Evolutionary conservation across 2,329 filamentous ascomycete species (phyloP).

Genomic region (Fusarium sp.): DNA sequence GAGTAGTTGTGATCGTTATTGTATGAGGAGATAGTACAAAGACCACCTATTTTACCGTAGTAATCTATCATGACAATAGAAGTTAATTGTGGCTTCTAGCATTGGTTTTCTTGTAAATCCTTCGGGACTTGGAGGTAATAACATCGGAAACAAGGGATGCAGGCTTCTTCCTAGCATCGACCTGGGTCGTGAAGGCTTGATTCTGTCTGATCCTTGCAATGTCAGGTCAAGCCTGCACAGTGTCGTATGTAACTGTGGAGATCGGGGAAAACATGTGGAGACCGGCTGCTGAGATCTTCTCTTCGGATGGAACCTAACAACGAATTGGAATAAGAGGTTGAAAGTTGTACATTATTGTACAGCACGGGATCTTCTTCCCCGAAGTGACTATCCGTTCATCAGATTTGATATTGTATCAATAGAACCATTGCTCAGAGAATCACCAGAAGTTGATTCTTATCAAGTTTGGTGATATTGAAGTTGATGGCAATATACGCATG

Average conservation of each 20-base stretch:
- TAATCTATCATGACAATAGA: not conserved
- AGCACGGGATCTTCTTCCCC: not conserved
- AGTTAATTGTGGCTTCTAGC: not conserved
- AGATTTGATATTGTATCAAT: not conserved
- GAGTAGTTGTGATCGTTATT: not conserved
- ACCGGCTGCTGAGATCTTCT: constrained; percentile 10
- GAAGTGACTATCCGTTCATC: not conserved
- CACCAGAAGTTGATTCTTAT: not conserved
- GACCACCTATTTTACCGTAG: not conserved
- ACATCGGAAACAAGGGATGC: constrained; percentile 39
- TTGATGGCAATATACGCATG: not conserved
- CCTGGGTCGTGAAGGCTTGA: constrained; percentile 38
- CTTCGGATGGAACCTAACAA: constrained; percentile 27
- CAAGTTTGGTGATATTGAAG: not conserved
- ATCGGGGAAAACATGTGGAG: constrained; percentile 31
- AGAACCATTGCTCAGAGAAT: not conserved
- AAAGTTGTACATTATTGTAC: not conserved
- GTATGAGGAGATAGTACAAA: not conserved
- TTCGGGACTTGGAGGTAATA: not conserved
- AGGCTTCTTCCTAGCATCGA: constrained; percentile 42
- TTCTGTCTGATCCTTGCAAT: constrained; percentile 22
- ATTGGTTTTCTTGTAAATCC: not conserved
- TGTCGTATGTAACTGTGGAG: constrained; percentile 18
- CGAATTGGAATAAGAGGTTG: not conserved
- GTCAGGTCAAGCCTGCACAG: constrained; percentile 30